Conservation (phyloP, 257 asterid genomes). For the Primulina tabacum region DNA sequence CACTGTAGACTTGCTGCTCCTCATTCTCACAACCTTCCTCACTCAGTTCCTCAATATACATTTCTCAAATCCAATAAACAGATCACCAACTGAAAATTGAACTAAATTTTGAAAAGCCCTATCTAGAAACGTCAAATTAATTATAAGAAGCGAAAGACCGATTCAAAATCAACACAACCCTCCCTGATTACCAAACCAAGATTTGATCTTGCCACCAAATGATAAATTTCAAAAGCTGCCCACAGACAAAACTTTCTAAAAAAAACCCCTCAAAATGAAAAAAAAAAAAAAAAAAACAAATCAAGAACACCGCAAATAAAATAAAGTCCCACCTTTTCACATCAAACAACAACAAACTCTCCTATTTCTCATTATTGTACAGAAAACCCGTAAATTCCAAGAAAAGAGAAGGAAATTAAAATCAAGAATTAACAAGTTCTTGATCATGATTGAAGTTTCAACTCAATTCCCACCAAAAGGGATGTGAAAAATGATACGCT, state of each 20-base stretch:
- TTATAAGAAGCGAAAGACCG: slow-evolving; percentile 14
- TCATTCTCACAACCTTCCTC: slow-evolving; percentile 51
- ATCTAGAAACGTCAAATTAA: background rate
- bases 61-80: slow-evolving; percentile 27
- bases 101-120: slow-evolving; percentile 2
- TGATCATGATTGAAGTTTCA: slow-evolving; percentile 24
- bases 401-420: slow-evolving; percentile 24
- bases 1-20: slow-evolving; percentile 41
- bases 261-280: slow-evolving; percentile 22
- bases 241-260: slow-evolving; percentile 12
- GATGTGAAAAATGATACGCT: slow-evolving; percentile 28
- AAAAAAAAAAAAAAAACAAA: slow-evolving; percentile 32
- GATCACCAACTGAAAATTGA: slow-evolving; percentile 16
- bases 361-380: slow-evolving; percentile 20
- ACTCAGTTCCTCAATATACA: slow-evolving; percentile 73
- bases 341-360: slow-evolving; percentile 27
- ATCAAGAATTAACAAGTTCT: slow-evolving; percentile 35
- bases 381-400: slow-evolving; percentile 33
- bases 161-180: slow-evolving; percentile 10
- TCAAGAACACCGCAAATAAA: slow-evolving; percentile 13
- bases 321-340: slow-evolving; percentile 22
- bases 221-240: slow-evolving; percentile 14
- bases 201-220: slow-evolving; percentile 11
- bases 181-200: slow-evolving; percentile 16
- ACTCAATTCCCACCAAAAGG: slow-evolving; percentile 3